Percentiles rank a stretch among this genome's conserved stretches.
These are phyloP conservation scores for Crucibulum laeve DNA, from an alignment of 768 basidiomycete genomes.

Conservation along the genomic window DNA sequence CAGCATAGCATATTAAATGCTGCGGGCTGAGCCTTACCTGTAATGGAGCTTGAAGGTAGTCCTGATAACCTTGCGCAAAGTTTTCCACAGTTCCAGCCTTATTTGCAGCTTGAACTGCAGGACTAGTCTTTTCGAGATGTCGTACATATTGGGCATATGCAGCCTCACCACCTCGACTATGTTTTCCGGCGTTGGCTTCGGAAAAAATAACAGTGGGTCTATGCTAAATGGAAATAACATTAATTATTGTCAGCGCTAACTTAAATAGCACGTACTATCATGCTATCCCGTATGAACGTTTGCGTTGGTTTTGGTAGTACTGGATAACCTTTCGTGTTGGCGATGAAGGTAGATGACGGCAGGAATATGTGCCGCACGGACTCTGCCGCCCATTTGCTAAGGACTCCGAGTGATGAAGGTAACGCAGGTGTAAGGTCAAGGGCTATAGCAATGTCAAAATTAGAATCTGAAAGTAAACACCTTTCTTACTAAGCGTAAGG, in stretches of 20 bases:
- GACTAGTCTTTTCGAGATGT: constrained; percentile 78
- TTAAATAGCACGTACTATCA: constrained; percentile 58
- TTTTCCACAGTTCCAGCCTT: constrained; percentile 78
- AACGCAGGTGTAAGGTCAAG: constrained; percentile 89
- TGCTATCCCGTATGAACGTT: constrained; percentile 82
- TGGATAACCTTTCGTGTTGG: constrained; percentile 95
- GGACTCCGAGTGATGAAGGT: constrained; percentile 69
- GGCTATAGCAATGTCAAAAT: constrained; percentile 41
- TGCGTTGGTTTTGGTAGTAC: constrained; percentile 94
- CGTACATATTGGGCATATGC: constrained; percentile 90
- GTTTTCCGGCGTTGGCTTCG: constrained; percentile 58
- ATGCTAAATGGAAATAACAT: constrained; percentile 48
- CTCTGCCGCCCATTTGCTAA: constrained; percentile 91
- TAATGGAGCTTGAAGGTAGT: constrained; percentile 91
- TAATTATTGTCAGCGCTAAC: constrained; percentile 10
- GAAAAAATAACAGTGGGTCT: constrained; percentile 82
- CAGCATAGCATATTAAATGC: constrained; percentile 2
- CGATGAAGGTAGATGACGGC: constrained; percentile 88
- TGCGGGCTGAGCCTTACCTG: constrained; percentile 50
- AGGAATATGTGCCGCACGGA: constrained; percentile 86
- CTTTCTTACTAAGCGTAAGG: constrained; percentile 60
- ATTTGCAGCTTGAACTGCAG: constrained; percentile 56
- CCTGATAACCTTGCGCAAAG: constrained; percentile 91
- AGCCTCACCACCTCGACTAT: constrained; percentile 74
- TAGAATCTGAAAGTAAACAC: constrained; percentile 3